Evolutionary conservation across 345 rosid genomes (phyloP), one percentile per base, ranked within the genome.

Genomic region (Linum trigynum): DNA sequence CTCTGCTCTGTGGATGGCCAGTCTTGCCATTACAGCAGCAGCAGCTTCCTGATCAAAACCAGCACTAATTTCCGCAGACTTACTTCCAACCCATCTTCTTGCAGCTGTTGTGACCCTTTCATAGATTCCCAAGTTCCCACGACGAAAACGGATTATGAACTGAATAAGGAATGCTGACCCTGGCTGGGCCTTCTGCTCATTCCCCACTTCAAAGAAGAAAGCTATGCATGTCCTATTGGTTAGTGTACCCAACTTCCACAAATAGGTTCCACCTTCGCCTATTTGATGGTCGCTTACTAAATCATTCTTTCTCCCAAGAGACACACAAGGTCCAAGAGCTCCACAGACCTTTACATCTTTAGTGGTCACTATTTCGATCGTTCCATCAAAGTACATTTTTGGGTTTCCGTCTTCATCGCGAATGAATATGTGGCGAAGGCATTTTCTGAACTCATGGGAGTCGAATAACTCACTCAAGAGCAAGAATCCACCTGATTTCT

Each of bases 41-140:
- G 99, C 97, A 60, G 96, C 84, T 86, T 94, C 97, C 81, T 94
- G 99, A 80, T 90, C 97, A 32, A 94, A 94, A 39, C 99, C 92
- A 10, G 92, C 76, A 67, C 80, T 71, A 43, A 87, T 81, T 65
- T 94, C 99, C 1, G 91, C 87, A 0, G 95, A 80, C 66, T 82
- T 82, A 67, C 84, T 90, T n/a, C 78, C 77, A 45, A 81, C 91
- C 95, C 96, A 94, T 77, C 99, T 86, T 74, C 99, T 85, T 4
- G 96, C 97, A 66, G 88, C 96, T 0, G 99, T 94, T 50, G 94
- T 86, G 53, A 92, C 96, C 63, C 98, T 83, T 72, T 85, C 86
- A 71, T 85, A 76, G 48, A 85, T 11, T 64, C 84, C 88, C 74
- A 76, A 74, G 79, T 81, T 85, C 48, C 90, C 96, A 70, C 81